A percentile compares a stretch with the other conserved stretches of the same genome.
Evolutionary conservation across 2,329 filamentous ascomycete genomes (phyloP).

Genomic region (Cladosporium sphaerospermum): DNA sequence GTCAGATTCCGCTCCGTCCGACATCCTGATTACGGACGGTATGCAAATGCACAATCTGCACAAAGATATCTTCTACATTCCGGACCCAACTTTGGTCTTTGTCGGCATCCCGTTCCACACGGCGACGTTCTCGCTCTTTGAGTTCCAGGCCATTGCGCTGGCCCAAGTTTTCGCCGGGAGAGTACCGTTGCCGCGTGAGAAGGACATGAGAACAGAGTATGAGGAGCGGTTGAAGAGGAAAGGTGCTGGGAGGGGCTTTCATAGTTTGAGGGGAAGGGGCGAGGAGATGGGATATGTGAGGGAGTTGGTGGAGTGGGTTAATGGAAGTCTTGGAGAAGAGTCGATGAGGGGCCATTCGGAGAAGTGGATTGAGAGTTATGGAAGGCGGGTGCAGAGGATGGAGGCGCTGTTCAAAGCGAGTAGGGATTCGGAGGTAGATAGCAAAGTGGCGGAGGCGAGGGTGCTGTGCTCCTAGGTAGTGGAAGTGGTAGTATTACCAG

Average conservation of each 20-base stretch:
- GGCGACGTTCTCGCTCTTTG: conserved; percentile 63
- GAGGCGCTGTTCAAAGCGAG: conserved; percentile 22
- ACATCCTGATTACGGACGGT: conserved; percentile 57
- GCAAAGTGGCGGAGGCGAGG: background rate
- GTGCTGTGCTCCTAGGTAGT: conserved; percentile 4
- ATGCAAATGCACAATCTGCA: conserved; percentile 60
- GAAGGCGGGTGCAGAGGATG: conserved; percentile 27
- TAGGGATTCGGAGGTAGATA: conserved; percentile 10
- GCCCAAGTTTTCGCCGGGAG: conserved; percentile 52
- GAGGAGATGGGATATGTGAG: conserved; percentile 36
- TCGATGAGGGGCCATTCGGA: conserved; percentile 31
- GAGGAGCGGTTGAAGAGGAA: conserved; percentile 30
- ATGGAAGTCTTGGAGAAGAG: conserved; percentile 19
- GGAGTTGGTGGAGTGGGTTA: conserved; percentile 36
- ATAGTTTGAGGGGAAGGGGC: conserved; percentile 35
- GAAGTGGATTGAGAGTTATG: conserved; percentile 32
- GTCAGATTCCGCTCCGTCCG: conserved; percentile 45
- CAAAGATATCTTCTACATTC: conserved; percentile 66
- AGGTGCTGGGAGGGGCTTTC: conserved; percentile 39
- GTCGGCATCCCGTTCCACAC: conserved; percentile 60
- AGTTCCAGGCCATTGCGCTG: conserved; percentile 60
- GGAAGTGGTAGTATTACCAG: background rate
- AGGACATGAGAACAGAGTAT: conserved; percentile 41
- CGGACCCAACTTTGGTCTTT: conserved; percentile 57
- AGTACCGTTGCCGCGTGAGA: conserved; percentile 41